Evolutionary conservation across 495 filamentous ascomycete genomes (phyloP).

Genomic region (Penicillium longicatenatum): DNA sequence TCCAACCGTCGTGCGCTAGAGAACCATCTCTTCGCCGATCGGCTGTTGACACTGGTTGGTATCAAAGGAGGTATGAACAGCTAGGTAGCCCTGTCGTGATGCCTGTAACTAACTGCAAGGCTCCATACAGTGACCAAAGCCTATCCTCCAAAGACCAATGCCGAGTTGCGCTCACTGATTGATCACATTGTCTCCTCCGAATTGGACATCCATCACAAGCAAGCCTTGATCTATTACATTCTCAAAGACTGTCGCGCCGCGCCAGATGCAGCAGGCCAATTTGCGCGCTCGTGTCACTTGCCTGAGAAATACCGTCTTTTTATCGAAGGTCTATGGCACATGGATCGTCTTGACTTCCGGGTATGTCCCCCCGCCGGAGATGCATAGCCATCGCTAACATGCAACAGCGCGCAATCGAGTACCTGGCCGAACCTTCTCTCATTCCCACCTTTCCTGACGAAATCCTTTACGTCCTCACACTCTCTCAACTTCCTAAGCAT

Average conservation of each 20-base stretch:
- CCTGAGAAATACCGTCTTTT: slow-evolving; percentile 72
- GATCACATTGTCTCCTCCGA: slow-evolving; percentile 59
- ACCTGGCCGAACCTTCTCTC: slow-evolving; percentile 73
- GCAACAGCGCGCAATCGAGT: slow-evolving; percentile 63
- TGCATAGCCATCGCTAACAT: slow-evolving; percentile 16
- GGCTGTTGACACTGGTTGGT: slow-evolving; percentile 67
- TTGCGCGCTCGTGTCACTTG: slow-evolving; percentile 58
- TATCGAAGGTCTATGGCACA: slow-evolving; percentile 78
- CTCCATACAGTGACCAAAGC: slow-evolving; percentile 49
- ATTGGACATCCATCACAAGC: slow-evolving; percentile 69
- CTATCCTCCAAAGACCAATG: slow-evolving; percentile 70
- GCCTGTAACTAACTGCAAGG: slow-evolving; percentile 1
- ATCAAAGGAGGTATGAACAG: slow-evolving; percentile 61
- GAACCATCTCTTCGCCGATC: slow-evolving; percentile 73
- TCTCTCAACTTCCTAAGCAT: slow-evolving; percentile 54
- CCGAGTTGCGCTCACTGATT: slow-evolving; percentile 65
- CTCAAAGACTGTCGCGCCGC: slow-evolving; percentile 69
- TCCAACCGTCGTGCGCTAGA: slow-evolving; percentile 62
- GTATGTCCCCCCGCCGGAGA: slow-evolving; percentile 31
- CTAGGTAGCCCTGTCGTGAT: not conserved
- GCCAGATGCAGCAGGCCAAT: slow-evolving; percentile 48
- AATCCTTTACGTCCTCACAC: slow-evolving; percentile 69
- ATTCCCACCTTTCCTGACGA: slow-evolving; percentile 81
- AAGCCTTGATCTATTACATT: slow-evolving; percentile 78
- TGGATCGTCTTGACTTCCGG: slow-evolving; percentile 71